Base-by-base conservation (phyloP, 192 early-diverging fungal species). In the Backusella circina region DNA sequence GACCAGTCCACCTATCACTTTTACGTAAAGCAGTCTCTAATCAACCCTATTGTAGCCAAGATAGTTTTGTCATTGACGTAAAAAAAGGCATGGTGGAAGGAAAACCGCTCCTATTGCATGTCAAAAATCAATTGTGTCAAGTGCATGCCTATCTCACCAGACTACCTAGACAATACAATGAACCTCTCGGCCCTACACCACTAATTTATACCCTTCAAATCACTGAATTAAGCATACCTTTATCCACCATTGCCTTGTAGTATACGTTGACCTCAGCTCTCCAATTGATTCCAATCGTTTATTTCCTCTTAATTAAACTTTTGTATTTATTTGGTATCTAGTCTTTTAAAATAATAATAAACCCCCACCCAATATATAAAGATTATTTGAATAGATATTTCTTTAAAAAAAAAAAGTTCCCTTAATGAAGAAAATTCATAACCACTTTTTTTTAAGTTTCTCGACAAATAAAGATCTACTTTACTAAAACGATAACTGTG, bases 141-240 rank as follows among this genome's bases (percentile, higher is more conserved):
- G 31, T 80, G 4, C 61, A 80, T 26, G 79, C 71, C 4, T 36
- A 69, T 1, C 32, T 80, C 1, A 80, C 75, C 30, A 37, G 74
- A 61, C 10, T 80, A 71, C 39, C 73, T 36, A 61, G 41, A 64
- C 21, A 32, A 32, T 21, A 26, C 16, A 30, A 15, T 15, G 44
- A 50, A 41, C 39, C 70, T 44, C 23, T 74, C 4, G 76, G 71
- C 0, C 76, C 76, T 9, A n/a, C 44, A 26, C 65, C 70, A 18
- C 30, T 77, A n/a, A 37, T 71, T 1, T 80, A 80, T 67, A 50
- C 75, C 37, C 37, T 80, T 12, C 75, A 80, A 76, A 71, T 80
- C 18, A 76, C 79, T 9, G 44, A 67, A 61, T 66, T 80, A 37
- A 65, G 44, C 16, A 39, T 80, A 35, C 79, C 79, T 21, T 32